Conservation (phyloP, 1,284 basidiomycete genomes). For the Ganoderma meredithae region DNA sequence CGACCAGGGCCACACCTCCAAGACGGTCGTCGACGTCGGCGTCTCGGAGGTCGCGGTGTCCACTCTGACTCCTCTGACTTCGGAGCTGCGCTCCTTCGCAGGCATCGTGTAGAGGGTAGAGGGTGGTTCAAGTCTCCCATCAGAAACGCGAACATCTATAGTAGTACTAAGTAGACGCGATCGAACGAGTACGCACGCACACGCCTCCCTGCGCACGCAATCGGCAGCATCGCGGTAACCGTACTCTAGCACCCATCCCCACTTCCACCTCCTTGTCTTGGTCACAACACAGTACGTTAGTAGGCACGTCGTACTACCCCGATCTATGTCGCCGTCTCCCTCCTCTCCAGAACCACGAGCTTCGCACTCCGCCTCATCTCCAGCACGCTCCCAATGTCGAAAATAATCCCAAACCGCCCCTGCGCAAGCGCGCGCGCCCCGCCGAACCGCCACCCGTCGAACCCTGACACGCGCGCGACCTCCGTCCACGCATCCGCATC, state of each 20-base stretch:
- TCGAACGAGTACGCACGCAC: neutral
- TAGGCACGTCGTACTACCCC: too few species aligned
- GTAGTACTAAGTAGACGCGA: neutral
- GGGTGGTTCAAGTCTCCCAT: neutral
- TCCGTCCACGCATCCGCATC: slow-evolving; percentile 47
- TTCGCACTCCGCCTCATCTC: slow-evolving; percentile 52
- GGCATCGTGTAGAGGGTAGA: too few species aligned
- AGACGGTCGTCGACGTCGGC: neutral
- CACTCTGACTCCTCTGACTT: neutral
- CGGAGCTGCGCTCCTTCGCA: slow-evolving; percentile 12
- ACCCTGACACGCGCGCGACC: slow-evolving; percentile 53
- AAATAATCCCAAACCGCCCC: neutral
- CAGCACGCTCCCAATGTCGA: slow-evolving; percentile 39
- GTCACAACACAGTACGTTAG: too few species aligned
- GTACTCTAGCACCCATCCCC: too few species aligned
- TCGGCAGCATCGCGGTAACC: too few species aligned
- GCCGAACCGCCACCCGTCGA: slow-evolving; percentile 55
- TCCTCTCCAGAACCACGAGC: slow-evolving; percentile 56
- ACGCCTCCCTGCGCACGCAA: neutral
- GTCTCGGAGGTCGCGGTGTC: slow-evolving; percentile 12
- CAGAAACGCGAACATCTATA: neutral
- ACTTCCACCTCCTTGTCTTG: too few species aligned
- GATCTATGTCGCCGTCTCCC: too few species aligned
- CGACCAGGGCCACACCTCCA: neutral
- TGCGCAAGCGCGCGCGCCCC: slow-evolving; percentile 24